Conservation (phyloP, 2,329 filamentous ascomycete species). For the Fusarium illudens region DNA sequence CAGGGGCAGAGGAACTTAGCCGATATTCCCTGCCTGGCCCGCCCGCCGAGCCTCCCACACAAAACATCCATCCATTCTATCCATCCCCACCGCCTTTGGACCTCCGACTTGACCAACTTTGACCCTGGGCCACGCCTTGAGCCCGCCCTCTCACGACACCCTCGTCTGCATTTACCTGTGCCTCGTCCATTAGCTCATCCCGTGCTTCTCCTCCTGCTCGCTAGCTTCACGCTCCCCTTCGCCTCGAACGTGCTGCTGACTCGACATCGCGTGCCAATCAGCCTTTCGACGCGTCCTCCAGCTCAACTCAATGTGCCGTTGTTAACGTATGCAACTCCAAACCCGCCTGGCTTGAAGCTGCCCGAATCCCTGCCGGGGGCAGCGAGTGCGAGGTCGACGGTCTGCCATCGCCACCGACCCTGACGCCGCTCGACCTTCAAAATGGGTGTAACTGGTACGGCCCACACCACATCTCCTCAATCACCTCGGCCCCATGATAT, state of each 20-base stretch:
- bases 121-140: constrained; percentile 7
- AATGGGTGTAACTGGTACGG: constrained; percentile 51
- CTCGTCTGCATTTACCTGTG: constrained; percentile 6
- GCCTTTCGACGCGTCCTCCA: constrained; percentile 33
- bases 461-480: neutral
- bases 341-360: constrained; percentile 26
- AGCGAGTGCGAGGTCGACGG: constrained; percentile 22
- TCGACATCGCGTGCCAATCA: constrained; percentile 34
- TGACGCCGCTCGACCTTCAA: constrained; percentile 27
- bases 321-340: constrained; percentile 25
- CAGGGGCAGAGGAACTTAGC: constrained; percentile 5
- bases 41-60: constrained; percentile 1
- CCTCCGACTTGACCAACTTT: constrained; percentile 14
- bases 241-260: constrained; percentile 2
- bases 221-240: constrained; percentile 4
- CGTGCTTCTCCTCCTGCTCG: neutral
- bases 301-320: constrained; percentile 22
- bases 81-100: constrained; percentile 26
- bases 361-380: constrained; percentile 28
- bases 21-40: constrained; percentile 3
- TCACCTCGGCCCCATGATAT: neutral
- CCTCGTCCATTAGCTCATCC: neutral
- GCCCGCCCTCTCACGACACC: constrained; percentile 3
- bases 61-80: constrained; percentile 17
- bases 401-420: constrained; percentile 15